Conservation (phyloP, 2,329 filamentous ascomycete genomes). For the Phialocephala sp. region DNA sequence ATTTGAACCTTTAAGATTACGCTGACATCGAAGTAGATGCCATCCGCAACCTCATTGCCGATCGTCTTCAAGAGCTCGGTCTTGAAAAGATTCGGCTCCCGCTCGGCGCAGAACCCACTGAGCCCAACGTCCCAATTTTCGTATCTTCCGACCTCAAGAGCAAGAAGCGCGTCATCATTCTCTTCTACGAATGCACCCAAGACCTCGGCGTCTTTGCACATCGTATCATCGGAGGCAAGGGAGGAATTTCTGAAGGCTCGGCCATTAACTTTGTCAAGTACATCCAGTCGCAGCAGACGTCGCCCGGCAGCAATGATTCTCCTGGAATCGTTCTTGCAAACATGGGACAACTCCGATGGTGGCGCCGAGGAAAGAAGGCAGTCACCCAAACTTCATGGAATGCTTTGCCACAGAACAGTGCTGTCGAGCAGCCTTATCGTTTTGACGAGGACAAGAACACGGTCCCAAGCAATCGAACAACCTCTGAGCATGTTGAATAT, state of each 20-base stretch:
- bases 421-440: conserved; percentile 61
- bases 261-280: conserved; percentile 65
- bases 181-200: conserved; percentile 75
- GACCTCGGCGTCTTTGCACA: conserved; percentile 79
- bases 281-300: conserved; percentile 42
- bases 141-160: conserved; percentile 59
- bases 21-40: conserved; percentile 56
- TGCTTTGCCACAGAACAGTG: conserved; percentile 64
- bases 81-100: conserved; percentile 68
- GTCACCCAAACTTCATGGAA: conserved; percentile 65
- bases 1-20: not conserved
- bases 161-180: conserved; percentile 69
- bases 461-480: conserved; percentile 63
- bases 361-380: conserved; percentile 63
- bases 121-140: conserved; percentile 74
- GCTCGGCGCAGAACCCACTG: conserved; percentile 49
- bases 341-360: conserved; percentile 78
- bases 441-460: conserved; percentile 62
- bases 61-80: conserved; percentile 66
- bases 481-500: conserved; percentile 66
- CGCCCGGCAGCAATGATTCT: conserved; percentile 35
- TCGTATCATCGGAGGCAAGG: conserved; percentile 65
- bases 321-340: conserved; percentile 79
- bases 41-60: conserved; percentile 62
- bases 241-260: conserved; percentile 74